phyloP scores from a whole-genome alignment of 1,139 yeast genomes.

The Yamadazyma aaseri region DNA sequence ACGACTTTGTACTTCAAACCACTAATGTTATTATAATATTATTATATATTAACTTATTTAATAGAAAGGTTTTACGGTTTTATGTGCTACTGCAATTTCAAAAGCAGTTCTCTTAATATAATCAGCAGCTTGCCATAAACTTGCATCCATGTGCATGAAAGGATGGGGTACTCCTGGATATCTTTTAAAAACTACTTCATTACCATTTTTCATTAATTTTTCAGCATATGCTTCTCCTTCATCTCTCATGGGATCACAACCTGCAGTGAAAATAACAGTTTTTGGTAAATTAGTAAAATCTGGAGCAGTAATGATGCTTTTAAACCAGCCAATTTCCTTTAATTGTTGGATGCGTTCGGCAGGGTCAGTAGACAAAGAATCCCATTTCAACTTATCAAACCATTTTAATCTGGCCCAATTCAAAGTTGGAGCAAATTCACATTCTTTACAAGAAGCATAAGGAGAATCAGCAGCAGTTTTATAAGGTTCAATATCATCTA shows the following conservation, averaged over 20 bases:
- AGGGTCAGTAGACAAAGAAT: slow-evolving; percentile 30
- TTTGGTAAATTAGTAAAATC: slow-evolving; percentile 41
- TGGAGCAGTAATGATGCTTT: slow-evolving; percentile 45
- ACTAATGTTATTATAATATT: too few species aligned
- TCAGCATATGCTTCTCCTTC: slow-evolving; percentile 44
- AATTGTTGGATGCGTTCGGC: slow-evolving; percentile 39
- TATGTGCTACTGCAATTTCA: slow-evolving; percentile 18
- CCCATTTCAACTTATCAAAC: slow-evolving; percentile 26
- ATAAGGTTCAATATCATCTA: slow-evolving; percentile 35
- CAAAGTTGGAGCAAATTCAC: slow-evolving; percentile 36
- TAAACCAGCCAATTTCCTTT: slow-evolving; percentile 32
- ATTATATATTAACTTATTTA: background rate
- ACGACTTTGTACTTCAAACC: too few species aligned
- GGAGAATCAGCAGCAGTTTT: slow-evolving; percentile 27
- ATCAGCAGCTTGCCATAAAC: slow-evolving; percentile 31
- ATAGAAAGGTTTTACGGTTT: slow-evolving; percentile 10
- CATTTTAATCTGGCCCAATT: slow-evolving; percentile 27
- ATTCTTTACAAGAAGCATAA: slow-evolving; percentile 37
- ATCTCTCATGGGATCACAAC: slow-evolving; percentile 45
- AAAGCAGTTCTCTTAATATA: slow-evolving; percentile 19
- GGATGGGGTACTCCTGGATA: slow-evolving; percentile 50
- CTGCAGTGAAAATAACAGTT: slow-evolving; percentile 44
- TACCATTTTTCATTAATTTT: slow-evolving; percentile 37
- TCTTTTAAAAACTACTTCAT: slow-evolving; percentile 31
- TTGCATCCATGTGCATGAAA: slow-evolving; percentile 47